phyloP scores from a whole-genome alignment of 2,329 filamentous ascomycete species.

The Diaporthe ampelina region DNA sequence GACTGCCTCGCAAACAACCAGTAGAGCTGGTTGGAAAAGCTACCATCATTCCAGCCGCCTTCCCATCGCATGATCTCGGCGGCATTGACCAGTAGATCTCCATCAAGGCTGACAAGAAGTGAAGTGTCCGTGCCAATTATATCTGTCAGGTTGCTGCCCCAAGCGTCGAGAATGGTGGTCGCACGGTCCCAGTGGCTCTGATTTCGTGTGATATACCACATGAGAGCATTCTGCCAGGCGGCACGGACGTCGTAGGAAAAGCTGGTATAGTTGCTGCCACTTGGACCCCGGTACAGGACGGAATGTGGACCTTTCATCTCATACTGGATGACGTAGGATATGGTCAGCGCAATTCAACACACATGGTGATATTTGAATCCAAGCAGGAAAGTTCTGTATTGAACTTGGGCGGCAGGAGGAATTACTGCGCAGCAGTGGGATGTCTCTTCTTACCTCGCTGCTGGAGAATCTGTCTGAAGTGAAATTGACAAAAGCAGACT shows the following conservation, averaged over 20 bases:
- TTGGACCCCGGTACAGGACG: conserved; percentile 50
- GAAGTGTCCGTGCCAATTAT: conserved; percentile 53
- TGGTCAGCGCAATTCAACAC: background rate
- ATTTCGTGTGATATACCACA: conserved; percentile 59
- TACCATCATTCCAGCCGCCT: conserved; percentile 55
- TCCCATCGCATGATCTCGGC: conserved; percentile 61
- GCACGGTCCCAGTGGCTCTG: conserved; percentile 51
- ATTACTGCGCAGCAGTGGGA: no score
- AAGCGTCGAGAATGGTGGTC: conserved; percentile 54
- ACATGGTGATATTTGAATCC: background rate
- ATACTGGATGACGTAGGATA: conserved; percentile 41
- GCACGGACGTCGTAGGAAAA: conserved; percentile 55
- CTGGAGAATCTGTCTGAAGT: conserved; percentile 41
- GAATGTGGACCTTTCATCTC: conserved; percentile 50
- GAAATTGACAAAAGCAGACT: conserved; percentile 42
- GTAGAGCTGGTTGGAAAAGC: conserved; percentile 57
- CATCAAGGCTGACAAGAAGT: conserved; percentile 55
- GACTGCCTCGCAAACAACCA: conserved; percentile 57
- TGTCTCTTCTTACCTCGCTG: conserved; percentile 7
- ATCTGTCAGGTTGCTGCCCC: conserved; percentile 51
- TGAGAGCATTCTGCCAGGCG: conserved; percentile 56
- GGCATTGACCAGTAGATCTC: conserved; percentile 56
- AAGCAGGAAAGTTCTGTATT: fast-evolving
- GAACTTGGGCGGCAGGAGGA: background rate
- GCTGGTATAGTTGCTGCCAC: conserved; percentile 52